Base-by-base conservation (phyloP, 192 early-diverging fungal genomes). In the Coemansia sp. region DNA sequence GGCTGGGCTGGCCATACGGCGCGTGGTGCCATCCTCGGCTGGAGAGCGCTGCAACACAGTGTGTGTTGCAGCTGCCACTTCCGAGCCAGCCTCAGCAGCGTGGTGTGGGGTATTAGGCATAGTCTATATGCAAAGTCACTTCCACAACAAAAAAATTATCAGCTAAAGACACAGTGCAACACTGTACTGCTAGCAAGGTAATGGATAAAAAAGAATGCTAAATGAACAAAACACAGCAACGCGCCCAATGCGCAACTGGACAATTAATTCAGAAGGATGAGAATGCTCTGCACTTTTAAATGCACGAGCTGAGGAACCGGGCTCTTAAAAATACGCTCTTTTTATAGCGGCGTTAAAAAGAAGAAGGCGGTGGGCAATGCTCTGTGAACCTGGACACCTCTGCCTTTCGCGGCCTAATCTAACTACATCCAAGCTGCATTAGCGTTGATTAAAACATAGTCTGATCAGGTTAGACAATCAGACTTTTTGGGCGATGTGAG, bases 51-150 rank as follows among this genome's bases (percentile, higher is more conserved):
- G 28, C 29, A 23, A 23, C 24, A 24, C 18, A 44, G 21, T 21
- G 14, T 14, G 35, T 7, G 8, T 25, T 52, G 30, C 27, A 43
- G 59, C 24, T 28, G 59, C 27, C 16, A 40, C 40, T 16, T 25
- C 50, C 22, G 49, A 27, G 35, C 38, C 49, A 16, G 35, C 3
- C 30, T 38, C 49, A 61, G 31, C 38, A 7, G 49, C 28, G 50
- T 28, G 27, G 43, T 52, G 48, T 8, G 59, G 59, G 24, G 59
- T 42, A 33, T 52, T 49, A 22, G 59, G 59, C 59, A 61, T 61
- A 32, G 12, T 29, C n/a, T 19, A 24, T 51, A 51, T 38, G 35
- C 35, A n/a, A 38, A 28, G 30, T n/a, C 47, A 7, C 46, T 52
- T 16, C 23, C 23, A 54, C 10, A 25, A 45, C 25, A 22, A 60